phyloP scores from a whole-genome alignment of 2,329 filamentous ascomycete genomes.

The Beauveria rudraprayagi region DNA sequence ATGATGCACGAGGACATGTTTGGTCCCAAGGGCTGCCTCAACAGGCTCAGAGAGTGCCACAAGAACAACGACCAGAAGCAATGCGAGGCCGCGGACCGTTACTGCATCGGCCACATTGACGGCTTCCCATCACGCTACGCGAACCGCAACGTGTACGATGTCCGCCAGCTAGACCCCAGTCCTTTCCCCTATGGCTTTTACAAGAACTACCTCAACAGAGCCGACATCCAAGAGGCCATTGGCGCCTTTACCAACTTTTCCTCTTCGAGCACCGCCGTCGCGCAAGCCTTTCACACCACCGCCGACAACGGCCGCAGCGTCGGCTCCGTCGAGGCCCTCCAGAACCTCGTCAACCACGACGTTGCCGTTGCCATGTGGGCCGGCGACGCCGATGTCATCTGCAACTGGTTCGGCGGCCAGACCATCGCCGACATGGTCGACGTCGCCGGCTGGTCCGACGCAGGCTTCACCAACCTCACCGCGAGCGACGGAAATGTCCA shows the following conservation, averaged over 20 bases:
- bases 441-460: slow-evolving; percentile 30
- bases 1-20: slow-evolving; percentile 49
- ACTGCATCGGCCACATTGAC: slow-evolving; percentile 23
- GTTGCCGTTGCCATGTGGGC: slow-evolving; percentile 62
- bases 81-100: neutral
- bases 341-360: slow-evolving; percentile 46
- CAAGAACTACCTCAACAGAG: slow-evolving; percentile 48
- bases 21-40: slow-evolving; percentile 25
- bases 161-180: slow-evolving; percentile 46
- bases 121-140: slow-evolving; percentile 41
- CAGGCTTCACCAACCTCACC: slow-evolving; percentile 63
- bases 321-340: slow-evolving; percentile 36
- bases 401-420: slow-evolving; percentile 59
- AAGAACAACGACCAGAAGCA: neutral
- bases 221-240: slow-evolving; percentile 46
- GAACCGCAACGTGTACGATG: slow-evolving; percentile 51
- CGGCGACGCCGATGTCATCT: slow-evolving; percentile 48
- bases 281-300: neutral
- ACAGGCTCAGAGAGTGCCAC: neutral
- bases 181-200: slow-evolving; percentile 51
- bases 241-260: slow-evolving; percentile 24
- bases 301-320: neutral
- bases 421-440: slow-evolving; percentile 54
- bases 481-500: slow-evolving; percentile 48
- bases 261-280: neutral